Evolutionary conservation across 164 flowering plant species (phyloP).

Genomic region (Brasenia schreberi): DNA sequence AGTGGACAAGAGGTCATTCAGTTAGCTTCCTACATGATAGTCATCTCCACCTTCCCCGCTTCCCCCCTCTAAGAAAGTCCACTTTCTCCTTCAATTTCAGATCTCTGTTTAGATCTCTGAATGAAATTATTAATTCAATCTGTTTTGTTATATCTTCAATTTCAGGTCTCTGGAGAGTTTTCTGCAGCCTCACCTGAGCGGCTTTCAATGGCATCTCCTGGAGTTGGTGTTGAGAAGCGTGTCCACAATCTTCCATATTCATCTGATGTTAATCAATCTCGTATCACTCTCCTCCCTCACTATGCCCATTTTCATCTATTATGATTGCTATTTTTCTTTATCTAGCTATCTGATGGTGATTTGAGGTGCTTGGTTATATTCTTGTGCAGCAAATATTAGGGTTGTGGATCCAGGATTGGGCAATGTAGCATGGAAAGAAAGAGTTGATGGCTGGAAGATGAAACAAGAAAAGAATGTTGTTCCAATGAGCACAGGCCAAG

Average conservation of each 20-base stretch:
- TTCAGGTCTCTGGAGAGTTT: constrained; percentile 54
- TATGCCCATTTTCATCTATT: no score
- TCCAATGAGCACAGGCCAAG: constrained; percentile 50
- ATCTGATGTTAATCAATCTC: constrained; percentile 34
- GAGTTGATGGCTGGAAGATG: constrained; percentile 48
- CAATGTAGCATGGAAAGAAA: constrained; percentile 55
- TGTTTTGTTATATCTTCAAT: background rate
- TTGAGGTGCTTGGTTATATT: background rate
- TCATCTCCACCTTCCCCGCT: background rate
- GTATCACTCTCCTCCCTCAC: constrained; percentile 13
- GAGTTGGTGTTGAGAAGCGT: constrained; percentile 1
- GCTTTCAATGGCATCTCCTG: constrained; percentile 2
- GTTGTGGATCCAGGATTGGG: constrained; percentile 67
- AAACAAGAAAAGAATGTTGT: constrained; percentile 42
- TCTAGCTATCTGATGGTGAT: background rate
- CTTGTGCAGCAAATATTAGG: constrained; percentile 48
- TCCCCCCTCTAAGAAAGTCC: no score
- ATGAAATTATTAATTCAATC: background rate
- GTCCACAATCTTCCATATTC: constrained; percentile 1
- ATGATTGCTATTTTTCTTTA: background rate
- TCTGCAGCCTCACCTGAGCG: constrained; percentile 2
- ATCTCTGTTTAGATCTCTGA: background rate
- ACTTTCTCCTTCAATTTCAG: background rate
- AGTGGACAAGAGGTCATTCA: constrained; percentile 43
- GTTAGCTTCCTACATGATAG: background rate